Base-by-base conservation (phyloP, 2,329 filamentous ascomycete genomes). In the Clonostachys sp. region DNA sequence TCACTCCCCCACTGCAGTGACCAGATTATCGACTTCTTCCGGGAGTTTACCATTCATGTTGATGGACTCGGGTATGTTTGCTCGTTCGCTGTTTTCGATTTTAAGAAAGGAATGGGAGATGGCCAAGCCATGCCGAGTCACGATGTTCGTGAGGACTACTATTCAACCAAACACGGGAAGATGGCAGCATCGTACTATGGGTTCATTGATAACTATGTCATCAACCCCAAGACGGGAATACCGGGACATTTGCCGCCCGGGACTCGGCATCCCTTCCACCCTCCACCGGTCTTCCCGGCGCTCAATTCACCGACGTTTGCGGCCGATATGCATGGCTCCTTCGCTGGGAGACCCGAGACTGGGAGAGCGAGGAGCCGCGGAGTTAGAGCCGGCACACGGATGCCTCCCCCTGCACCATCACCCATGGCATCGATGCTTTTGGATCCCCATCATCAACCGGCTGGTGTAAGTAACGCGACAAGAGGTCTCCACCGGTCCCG, bases 181-280 rank as follows among this genome's bases (percentile, higher is more conserved):
- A 96, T 99, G 89, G 86, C 94, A n/a, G 89, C 91, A 14, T 97
- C 92, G 0, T 94, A 96, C 62, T 91, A 94, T 59, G 91, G 91
- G 3, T 99, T 99, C 64, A 74, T 96, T 50, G 91, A 96, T 61
- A 91, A 95, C 56, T 99, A 99, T 58, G 82, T 86, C 13, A 81
- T 84, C 44, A 89, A 89, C 57, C 83, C 84, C 5, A 85, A 83
- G 62, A 82, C 80, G 7, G 84, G 83, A 2, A 77, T 84, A 17
- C 79, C 80, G 7, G 80, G 81, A 17, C 75, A 81, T 46, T 67
- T 84, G 35, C 78, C 79, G 13, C 78, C 77, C 4, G 75, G 75
- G 3, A 65, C 67, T 45, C 77, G 63, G 8, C 55, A 59, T 18
- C 76, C 78, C 40, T 91, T 92, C 62, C 81, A 91, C 50, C 87